phyloP scores from a whole-genome alignment of 2,329 filamentous ascomycete species.

The Aureobasidium sp. region DNA sequence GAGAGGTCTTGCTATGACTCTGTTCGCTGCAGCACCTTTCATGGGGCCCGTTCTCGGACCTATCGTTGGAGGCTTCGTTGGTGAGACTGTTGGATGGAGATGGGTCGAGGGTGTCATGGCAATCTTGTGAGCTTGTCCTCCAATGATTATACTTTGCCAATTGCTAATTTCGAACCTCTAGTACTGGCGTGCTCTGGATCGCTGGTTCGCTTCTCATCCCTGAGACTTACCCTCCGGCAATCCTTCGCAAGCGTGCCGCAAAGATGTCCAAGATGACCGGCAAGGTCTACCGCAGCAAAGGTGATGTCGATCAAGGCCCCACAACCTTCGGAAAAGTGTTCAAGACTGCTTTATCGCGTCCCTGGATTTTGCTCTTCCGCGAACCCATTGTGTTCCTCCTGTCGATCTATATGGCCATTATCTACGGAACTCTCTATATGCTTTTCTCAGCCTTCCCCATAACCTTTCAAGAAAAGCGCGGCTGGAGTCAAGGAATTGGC shows the following conservation, averaged over 20 bases:
- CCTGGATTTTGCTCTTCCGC: slow-evolving; percentile 62
- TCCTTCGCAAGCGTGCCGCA: slow-evolving; percentile 48
- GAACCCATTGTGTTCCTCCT: slow-evolving; percentile 63
- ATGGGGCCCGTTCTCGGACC: slow-evolving; percentile 60
- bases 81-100: slow-evolving; percentile 56
- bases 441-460: slow-evolving; percentile 47
- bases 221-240: slow-evolving; percentile 54
- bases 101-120: slow-evolving; percentile 60
- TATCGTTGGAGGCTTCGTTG: slow-evolving; percentile 66
- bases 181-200: slow-evolving; percentile 54
- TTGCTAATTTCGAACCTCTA: not conserved
- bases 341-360: slow-evolving; percentile 53
- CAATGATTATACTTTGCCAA: not conserved
- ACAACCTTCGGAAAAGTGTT: slow-evolving; percentile 38
- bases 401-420: slow-evolving; percentile 59
- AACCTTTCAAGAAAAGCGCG: slow-evolving; percentile 55
- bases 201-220: slow-evolving; percentile 46
- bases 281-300: slow-evolving; percentile 49
- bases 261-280: slow-evolving; percentile 48
- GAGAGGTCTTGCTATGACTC: slow-evolving; percentile 47
- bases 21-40: slow-evolving; percentile 63
- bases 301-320: slow-evolving; percentile 33
- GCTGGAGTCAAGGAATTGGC: slow-evolving; percentile 53
- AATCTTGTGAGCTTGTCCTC: slow-evolving; percentile 39
- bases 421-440: slow-evolving; percentile 46